Base-by-base conservation (phyloP, 345 rosid species). In the Citrus glauca region DNA sequence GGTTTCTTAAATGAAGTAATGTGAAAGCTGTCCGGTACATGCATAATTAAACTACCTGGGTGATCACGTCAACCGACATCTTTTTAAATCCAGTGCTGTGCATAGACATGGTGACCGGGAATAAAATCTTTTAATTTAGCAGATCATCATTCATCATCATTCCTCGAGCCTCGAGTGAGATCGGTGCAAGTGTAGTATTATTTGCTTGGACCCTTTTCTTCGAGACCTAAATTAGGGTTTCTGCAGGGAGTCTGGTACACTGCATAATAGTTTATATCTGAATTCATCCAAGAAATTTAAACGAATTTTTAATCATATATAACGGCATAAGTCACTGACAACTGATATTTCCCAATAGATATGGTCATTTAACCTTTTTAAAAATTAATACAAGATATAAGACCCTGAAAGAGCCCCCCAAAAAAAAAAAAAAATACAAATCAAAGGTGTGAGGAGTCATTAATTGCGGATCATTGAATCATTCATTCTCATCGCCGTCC, bases 401-500 rank as follows among this genome's bases (percentile, higher is more conserved):
- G 5, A 6, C 3, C 22, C 30, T 4, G 45, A 40, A 40, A 40
- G 9, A 6, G 38, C 45, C 45, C 42, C 42, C 40, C 42, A 2
- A 7, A 38, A 38, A 38, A 38, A 38, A 1, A 1, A 38, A 1
- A 30, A 1, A 30, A 38, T 1, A 38, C 42, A 7, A 0, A 38
- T 38, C 56, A 63, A 56, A 65, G 71, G 66, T 68, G 76, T 2
- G 77, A 65, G 35, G 56, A 24, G 1, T 57, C 75, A 19, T 53
- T 65, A 11, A 42, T 11, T 2, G 63, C 42, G 63, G 76, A 38
- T 69, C 53, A 68, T 57, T 6, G 66, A 25, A 40, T 40, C 45
- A 40, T 56, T 70, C 67, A 30, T 30, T 59, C 9, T 71, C 84
- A 0, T 77, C 74, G 6, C 78, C 87, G 67, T 76, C 83, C 63